phyloP scores from a whole-genome alignment of 2,329 filamentous ascomycete genomes.

The Phaeomoniella chlamydospora region DNA sequence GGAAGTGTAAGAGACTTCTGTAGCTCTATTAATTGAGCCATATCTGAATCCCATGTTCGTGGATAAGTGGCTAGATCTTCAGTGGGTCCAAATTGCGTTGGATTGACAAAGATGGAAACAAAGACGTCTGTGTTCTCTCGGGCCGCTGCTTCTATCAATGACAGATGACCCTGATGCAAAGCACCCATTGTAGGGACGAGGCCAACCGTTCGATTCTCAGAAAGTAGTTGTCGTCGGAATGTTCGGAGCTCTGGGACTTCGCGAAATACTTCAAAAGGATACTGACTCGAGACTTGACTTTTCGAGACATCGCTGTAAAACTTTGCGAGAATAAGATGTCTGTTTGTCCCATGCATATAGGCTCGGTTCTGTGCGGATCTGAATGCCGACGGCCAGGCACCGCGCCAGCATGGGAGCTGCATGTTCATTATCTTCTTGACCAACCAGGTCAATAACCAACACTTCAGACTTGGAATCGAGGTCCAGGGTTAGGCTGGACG shows the following conservation, averaged over 20 bases:
- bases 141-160: slow-evolving; percentile 71
- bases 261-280: slow-evolving; percentile 56
- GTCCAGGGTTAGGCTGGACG: too few relatives aligned
- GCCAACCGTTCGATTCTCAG: slow-evolving; percentile 58
- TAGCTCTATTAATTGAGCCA: slow-evolving; percentile 42
- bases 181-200: slow-evolving; percentile 97
- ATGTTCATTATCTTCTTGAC: too few relatives aligned
- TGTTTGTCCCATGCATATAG: too few relatives aligned
- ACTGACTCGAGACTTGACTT: neutral
- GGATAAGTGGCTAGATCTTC: slow-evolving; percentile 88
- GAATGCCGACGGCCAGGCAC: too few relatives aligned
- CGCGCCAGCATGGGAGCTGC: too few relatives aligned
- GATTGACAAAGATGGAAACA: slow-evolving; percentile 90
- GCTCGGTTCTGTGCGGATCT: too few relatives aligned
- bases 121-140: slow-evolving; percentile 74
- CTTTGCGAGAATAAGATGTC: too few relatives aligned
- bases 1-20: neutral
- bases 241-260: slow-evolving; percentile 56
- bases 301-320: neutral
- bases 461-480: too few relatives aligned
- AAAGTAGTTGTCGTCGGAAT: slow-evolving; percentile 52
- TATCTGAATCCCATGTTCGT: slow-evolving; percentile 71
- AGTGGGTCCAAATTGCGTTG: slow-evolving; percentile 80
- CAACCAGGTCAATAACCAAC: too few relatives aligned
- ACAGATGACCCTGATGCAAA: slow-evolving; percentile 80